phyloP scores from a whole-genome alignment of 2,329 filamentous ascomycete species.

The Aspergillus melleus region DNA sequence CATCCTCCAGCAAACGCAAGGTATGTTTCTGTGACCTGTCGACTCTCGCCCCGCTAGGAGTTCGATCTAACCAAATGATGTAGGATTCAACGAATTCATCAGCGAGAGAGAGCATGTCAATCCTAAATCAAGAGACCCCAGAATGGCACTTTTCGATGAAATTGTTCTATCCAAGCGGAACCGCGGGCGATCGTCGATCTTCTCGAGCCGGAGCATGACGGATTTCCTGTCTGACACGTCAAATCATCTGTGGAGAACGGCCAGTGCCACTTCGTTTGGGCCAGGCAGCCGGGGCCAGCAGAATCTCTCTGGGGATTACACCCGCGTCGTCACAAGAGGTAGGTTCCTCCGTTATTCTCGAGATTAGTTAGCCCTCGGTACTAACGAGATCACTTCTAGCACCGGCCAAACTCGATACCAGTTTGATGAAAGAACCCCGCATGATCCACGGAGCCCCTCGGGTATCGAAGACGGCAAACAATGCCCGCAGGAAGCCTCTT shows the following conservation, averaged over 20 bases:
- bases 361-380: background rate
- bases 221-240: constrained; percentile 63
- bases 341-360: background rate
- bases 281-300: constrained; percentile 51
- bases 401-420: constrained; percentile 79
- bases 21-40: constrained; percentile 29
- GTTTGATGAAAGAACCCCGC: constrained; percentile 87
- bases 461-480: constrained; percentile 49
- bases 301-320: constrained; percentile 51
- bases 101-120: constrained; percentile 60
- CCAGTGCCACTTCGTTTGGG: constrained; percentile 57
- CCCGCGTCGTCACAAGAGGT: constrained; percentile 52
- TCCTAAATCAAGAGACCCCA: constrained; percentile 53
- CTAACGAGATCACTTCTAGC: constrained; percentile 56
- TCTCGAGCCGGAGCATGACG: constrained; percentile 50
- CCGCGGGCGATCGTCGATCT: constrained; percentile 58
- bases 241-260: constrained; percentile 65
- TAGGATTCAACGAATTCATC: constrained; percentile 65
- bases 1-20: constrained; percentile 65
- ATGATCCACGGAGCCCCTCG: constrained; percentile 84
- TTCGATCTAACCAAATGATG: background rate
- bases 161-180: constrained; percentile 66
- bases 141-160: constrained; percentile 63
- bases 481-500: constrained; percentile 43
- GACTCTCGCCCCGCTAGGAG: too few species aligned